Base-by-base conservation (phyloP, 2,329 filamentous ascomycete genomes). In the Colletotrichum sp. region DNA sequence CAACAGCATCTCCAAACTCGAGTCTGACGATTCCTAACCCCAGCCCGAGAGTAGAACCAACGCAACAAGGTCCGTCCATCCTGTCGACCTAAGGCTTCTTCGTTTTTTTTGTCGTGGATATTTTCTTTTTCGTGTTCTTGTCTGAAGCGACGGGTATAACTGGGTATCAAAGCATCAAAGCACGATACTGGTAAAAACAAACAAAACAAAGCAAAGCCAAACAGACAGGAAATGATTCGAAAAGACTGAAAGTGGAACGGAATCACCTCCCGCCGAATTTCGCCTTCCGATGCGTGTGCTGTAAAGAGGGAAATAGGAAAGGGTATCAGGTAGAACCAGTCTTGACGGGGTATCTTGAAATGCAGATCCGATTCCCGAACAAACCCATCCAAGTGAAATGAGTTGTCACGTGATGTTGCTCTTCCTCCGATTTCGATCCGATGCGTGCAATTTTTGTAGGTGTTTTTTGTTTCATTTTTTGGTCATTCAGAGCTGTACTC, bases 291-390 rank as follows among this genome's bases (percentile, higher is more conserved):
- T 77, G 71, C 74, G 71, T 71, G 74, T 78, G 70, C 77, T 77
- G 77, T 80, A 78, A 73, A 70, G 78, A 79, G 72, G 75, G 77
- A 77, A 75, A 68, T 77, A 78, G 77, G 74, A 77, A 78, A 78
- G 81, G 79, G 81, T 82, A 82, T 82, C 80, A 81, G 76, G 73
- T 79, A 78, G 80, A 86, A 85, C 85, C 86, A 88, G 86, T 87
- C 85, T 88, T 83, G 85, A 87, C 85, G 87, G 88, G 88, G 88
- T 89, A 89, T 89, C 88, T 89, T 86, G 86, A 90, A 89, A 90
- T 90, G 88, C 89, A 90, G 86, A 88, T 86, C 87, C 86, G 87
- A 85, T 86, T 84, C 87, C 86, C 82, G 85, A 85, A 86, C 86
- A 84, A 83, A 83, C 76, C 60, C 71, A 71, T 70, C 64, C 63